Conservation (phyloP, 805 yeast genomes). For the Novakomyces olei region DNA sequence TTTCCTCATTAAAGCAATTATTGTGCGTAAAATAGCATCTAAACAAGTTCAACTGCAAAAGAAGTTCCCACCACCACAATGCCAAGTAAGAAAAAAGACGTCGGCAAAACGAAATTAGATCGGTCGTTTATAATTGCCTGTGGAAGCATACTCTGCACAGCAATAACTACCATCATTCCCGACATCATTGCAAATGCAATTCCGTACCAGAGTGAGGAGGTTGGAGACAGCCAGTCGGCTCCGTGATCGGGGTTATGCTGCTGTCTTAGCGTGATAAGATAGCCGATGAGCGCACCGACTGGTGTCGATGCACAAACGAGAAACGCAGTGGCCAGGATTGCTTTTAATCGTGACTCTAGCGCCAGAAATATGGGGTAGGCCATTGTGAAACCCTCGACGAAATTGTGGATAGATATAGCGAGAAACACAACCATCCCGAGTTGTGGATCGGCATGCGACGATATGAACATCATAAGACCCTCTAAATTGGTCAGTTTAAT, state of each 20-base stretch:
- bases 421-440: slow-evolving; percentile 64
- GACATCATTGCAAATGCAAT: slow-evolving; percentile 41
- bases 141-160: slow-evolving; percentile 27
- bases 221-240: slow-evolving; percentile 1
- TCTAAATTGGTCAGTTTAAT: no score
- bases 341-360: slow-evolving; percentile 35
- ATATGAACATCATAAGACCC: slow-evolving; percentile 73
- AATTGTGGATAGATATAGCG: slow-evolving; percentile 71
- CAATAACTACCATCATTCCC: slow-evolving; percentile 52
- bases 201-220: slow-evolving; percentile 25
- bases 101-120: no score
- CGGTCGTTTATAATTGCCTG: slow-evolving; percentile 2
- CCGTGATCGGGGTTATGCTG: no score
- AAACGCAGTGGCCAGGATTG: slow-evolving; percentile 39
- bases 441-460: slow-evolving; percentile 40
- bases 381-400: slow-evolving; percentile 86
- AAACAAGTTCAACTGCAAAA: no score
- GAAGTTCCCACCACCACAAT: no score
- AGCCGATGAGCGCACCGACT: slow-evolving; percentile 61
- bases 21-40: no score
- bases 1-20: no score
- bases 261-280: slow-evolving; percentile 25
- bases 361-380: slow-evolving; percentile 74
- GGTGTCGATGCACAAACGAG: slow-evolving; percentile 80
- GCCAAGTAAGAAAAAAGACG: no score